Base-by-base conservation (phyloP, 805 yeast genomes). In the Allodekkera sacchari region DNA sequence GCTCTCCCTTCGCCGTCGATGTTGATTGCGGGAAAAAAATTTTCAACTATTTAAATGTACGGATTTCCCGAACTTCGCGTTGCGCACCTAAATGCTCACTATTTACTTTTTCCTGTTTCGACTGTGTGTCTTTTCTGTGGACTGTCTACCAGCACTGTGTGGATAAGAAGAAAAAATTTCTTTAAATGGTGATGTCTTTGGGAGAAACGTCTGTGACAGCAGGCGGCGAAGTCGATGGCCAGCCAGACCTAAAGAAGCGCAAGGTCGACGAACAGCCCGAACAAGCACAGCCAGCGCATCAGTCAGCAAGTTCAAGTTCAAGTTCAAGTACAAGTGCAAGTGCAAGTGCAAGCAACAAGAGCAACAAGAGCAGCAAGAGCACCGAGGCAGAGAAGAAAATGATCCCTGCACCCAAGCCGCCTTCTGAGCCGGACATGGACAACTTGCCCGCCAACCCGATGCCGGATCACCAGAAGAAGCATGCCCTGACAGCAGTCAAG, bases 391-490 rank as follows among this genome's bases (percentile, higher is more conserved):
- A 23, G 5, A 25, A 35, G 3, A 34, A 39, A 7, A 30, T 49
- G 53, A 56, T 47, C 10, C 85, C 92, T 3, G 89, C 88, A 4
- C 88, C 92, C 9, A 69, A 73, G 36, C 92, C 92, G 1, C 72
- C 82, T 2, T 50, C 65, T 3, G 87, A 80, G 50, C 85, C 88
- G 0, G 87, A 79, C 46, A 70, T 77, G 77, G 48, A 71, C 46
- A 76, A 77, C 42, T 61, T 81, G 16, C 83, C 89, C 2, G 63
- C 45, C 9, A 50, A 64, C 41, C 89, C 94, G 12, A 60, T 83
- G 44, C 89, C 92, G 17, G 65, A 69, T 31, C 96, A 92, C 57
- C 97, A 92, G 58, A 69, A 72, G 45, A 81, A 80, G 49, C 88
- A 79, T 50, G 84, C 89, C 1, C 44, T 73, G 13, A 81, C 83